Evolutionary conservation across 148 eudicot species (phyloP).

Genomic region (Rhododendron mucronatum): DNA sequence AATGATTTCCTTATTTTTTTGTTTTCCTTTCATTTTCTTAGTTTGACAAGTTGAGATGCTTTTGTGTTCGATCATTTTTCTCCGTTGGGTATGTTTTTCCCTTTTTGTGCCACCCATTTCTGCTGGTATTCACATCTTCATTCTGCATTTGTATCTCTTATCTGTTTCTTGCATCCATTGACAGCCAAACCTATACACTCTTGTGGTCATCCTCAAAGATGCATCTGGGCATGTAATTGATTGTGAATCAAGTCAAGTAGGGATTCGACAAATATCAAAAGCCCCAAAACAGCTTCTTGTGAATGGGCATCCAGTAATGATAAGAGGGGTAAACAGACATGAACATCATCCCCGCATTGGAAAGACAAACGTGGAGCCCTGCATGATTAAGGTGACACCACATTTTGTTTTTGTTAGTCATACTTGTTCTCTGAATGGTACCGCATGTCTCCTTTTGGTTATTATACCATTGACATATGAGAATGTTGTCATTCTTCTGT

Average conservation of each 20-base stretch:
- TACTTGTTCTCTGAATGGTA: not conserved
- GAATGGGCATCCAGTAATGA: constrained; percentile 77
- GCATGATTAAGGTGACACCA: constrained; percentile 79
- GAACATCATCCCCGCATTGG: constrained; percentile 96
- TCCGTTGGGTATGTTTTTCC: not conserved
- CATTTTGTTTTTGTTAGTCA: constrained; percentile 1
- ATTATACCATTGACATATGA: not conserved
- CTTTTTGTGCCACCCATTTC: not conserved
- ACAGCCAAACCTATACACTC: constrained; percentile 90
- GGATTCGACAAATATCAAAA: constrained; percentile 71
- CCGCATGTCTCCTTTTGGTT: not conserved
- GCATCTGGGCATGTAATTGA: constrained; percentile 70
- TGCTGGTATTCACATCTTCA: not conserved
- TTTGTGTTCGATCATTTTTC: not conserved
- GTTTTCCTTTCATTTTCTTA: not conserved
- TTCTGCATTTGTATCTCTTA: constrained; percentile 2
- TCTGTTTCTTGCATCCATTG: constrained; percentile 18
- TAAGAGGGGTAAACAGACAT: constrained; percentile 94
- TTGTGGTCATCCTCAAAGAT: constrained; percentile 76
- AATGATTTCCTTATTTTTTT: not conserved
- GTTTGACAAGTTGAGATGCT: not conserved
- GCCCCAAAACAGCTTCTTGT: constrained; percentile 87
- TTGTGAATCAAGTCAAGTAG: constrained; percentile 93
- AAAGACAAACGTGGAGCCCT: constrained; percentile 85
- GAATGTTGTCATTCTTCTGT: not conserved